A percentile compares a stretch with the other conserved stretches of the same genome.
Conservation (phyloP, 2,329 filamentous ascomycete species). For the Alternaria consortialis region DNA sequence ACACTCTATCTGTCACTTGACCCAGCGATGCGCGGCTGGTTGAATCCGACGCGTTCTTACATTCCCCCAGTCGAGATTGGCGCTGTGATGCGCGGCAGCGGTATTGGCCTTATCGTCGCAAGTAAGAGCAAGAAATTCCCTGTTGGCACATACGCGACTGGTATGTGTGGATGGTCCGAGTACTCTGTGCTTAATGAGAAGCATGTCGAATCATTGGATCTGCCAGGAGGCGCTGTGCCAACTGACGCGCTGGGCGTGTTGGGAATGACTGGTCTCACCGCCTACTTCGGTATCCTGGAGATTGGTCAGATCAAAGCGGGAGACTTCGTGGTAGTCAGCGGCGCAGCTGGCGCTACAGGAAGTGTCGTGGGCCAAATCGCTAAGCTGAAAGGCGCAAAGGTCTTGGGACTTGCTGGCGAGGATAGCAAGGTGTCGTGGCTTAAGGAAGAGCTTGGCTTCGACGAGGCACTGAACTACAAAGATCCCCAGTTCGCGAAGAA, state of each 20-base stretch:
- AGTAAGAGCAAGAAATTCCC: constrained; percentile 65
- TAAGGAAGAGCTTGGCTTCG: constrained; percentile 61
- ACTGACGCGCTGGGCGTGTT: constrained; percentile 64
- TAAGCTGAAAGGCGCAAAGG: constrained; percentile 69
- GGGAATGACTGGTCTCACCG: constrained; percentile 76
- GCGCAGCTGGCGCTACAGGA: constrained; percentile 80
- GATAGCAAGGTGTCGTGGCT: constrained; percentile 66
- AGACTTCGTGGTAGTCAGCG: constrained; percentile 79
- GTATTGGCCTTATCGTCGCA: constrained; percentile 69
- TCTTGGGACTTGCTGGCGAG: constrained; percentile 62
- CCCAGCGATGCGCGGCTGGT: constrained; percentile 79
- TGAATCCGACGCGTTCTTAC: constrained; percentile 69
- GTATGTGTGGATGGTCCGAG: constrained; percentile 70
- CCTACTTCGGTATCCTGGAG: constrained; percentile 77
- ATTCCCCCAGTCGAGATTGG: constrained; percentile 73
- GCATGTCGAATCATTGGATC: constrained; percentile 55
- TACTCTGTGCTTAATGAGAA: constrained; percentile 67
- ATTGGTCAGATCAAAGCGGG: constrained; percentile 73
- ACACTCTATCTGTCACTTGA: constrained; percentile 73
- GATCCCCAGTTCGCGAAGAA: constrained; percentile 59
- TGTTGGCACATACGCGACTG: constrained; percentile 67
- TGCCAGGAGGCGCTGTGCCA: constrained; percentile 58
- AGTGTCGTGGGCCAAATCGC: constrained; percentile 80
- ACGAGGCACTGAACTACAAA: constrained; percentile 66
- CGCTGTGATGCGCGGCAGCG: constrained; percentile 72